Evolutionary conservation across 2,329 filamentous ascomycete species (phyloP), one percentile per base, ranked within the genome.

Genomic region (Talaromyces sp.): DNA sequence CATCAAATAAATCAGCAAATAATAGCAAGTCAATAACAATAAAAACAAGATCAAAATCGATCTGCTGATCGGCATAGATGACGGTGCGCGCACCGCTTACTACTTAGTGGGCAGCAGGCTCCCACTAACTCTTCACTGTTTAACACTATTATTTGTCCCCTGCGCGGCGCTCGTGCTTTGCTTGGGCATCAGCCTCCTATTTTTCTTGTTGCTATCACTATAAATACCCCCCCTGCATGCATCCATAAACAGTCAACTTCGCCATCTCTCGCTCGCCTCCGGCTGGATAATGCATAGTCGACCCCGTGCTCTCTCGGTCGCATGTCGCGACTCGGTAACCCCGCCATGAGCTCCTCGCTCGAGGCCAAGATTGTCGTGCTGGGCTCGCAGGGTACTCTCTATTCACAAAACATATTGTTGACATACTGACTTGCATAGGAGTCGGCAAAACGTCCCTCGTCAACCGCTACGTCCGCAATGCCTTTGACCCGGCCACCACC

Each of bases 321-420:
- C 65, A 56, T 67, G 68, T 71, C 54, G 54, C 58, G 55, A 58
- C 52, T 58, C 54, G 48, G 48, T 62, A 60, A 59, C 51, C 60
- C 59, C 61, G 67, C 68, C 65, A 80, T 79, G 77, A 78, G 75
- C 66, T 78, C 73, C 63, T 78, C 74, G 57, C 76, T 81, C 54
- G 80, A 82, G 70, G 80, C 80, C 58, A 82, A 82, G 68, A 79
- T 82, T 53, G 80, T 81, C 61, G 78, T 82, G 56, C 73, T 82
- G 11, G 80, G 80, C 65, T 76, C 77, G 48, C 80, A 81, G 70
- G 79, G 79, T 80, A 67, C 50, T 63, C 65, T 32, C 26, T 43
- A 14, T 38, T 46, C n/a, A 14, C 14, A 17, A 11, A 32, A 10
- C 35, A n/a, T 27, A 35, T 55, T 31, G 7, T 24, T 29, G 61